Evolutionary conservation across 2,329 filamentous ascomycete genomes (phyloP), one percentile per base, ranked within the genome.

Genomic region (Penicillium verrucosum): DNA sequence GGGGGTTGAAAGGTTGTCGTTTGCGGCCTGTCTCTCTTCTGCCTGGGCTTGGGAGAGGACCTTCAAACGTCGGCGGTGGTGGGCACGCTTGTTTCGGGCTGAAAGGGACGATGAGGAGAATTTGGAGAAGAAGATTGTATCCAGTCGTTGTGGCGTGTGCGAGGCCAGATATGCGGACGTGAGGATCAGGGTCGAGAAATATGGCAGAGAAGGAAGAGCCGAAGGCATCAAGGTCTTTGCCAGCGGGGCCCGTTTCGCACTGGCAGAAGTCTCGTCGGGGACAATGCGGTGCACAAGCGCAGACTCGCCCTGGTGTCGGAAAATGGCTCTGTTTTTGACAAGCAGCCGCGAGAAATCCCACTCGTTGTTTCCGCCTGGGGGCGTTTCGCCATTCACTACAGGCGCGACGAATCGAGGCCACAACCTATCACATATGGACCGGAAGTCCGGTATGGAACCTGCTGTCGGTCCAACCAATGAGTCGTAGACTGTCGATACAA

Each of bases 381-480:
- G 70, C 0, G 60, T 54, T 57, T 88, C 87, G n/a, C 89, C 89
- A 1, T 86, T 84, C 1, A 87, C 75, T 25, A 97, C 83, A 0
- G 93, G 93, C 7, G 85, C 82, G 0, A 90, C 87, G 73, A 99
- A 97, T 4, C 86, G 83, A 11, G 88, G 86, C 94, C 94, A 99
- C 21, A 97, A 82, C 42, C 86, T 84, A 47, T 84, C 75, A 68
- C 89, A 92, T 48, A 88, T 84, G 36, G 84, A 82, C 4, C 80
- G 81, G 64, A 96, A 92, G 11, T 84, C 83, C 1, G 88, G 81
- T 14, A 97, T 80, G 37, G 93, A 92, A 48, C 92, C 86, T 0
- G 89, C 89, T 3, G 91, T 91, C 45, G 90, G 86, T 61, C 88
- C 90, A 47, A 88, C 85, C 12, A 97, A 80, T 1, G 92, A 86